Conservation (phyloP, 768 basidiomycete genomes). For the Hericium rajendrae region DNA sequence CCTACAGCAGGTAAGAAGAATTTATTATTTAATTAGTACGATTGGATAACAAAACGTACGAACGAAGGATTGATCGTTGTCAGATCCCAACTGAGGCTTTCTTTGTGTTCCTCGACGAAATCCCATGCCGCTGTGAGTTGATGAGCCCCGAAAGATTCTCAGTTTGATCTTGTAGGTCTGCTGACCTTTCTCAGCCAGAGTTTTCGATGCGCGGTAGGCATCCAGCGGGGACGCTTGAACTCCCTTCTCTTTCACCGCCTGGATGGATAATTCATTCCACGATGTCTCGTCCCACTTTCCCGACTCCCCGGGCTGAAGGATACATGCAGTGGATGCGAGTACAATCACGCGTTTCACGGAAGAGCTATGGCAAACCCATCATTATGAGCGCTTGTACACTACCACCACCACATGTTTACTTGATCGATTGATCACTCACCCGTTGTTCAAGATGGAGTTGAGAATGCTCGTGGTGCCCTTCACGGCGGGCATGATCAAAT, state of each 20-base stretch:
- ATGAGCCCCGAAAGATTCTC: neutral
- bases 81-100: conserved; percentile 22
- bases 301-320: conserved; percentile 4
- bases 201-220: conserved; percentile 25
- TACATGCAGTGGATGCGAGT: conserved; percentile 29
- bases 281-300: conserved; percentile 13
- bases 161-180: too few species aligned
- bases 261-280: conserved; percentile 23
- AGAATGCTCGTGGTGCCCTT: conserved; percentile 30
- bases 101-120: conserved; percentile 19
- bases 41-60: conserved; percentile 11
- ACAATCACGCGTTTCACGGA: conserved; percentile 35
- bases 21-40: too few species aligned
- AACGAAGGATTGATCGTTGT: conserved; percentile 26
- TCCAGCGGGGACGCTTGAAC: conserved; percentile 14
- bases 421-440: conserved; percentile 10
- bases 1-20: too few species aligned
- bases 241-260: conserved; percentile 22
- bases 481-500: conserved; percentile 32
- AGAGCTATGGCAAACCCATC: neutral
- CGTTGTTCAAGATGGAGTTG: conserved; percentile 22
- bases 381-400: too few species aligned
- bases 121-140: conserved; percentile 22
- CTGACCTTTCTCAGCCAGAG: conserved; percentile 26
- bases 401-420: neutral